Evolutionary conservation across 1,139 yeast genomes (phyloP), one percentile per base, ranked within the genome.

Genomic region (Nakaseomyces uthaithaninus): DNA sequence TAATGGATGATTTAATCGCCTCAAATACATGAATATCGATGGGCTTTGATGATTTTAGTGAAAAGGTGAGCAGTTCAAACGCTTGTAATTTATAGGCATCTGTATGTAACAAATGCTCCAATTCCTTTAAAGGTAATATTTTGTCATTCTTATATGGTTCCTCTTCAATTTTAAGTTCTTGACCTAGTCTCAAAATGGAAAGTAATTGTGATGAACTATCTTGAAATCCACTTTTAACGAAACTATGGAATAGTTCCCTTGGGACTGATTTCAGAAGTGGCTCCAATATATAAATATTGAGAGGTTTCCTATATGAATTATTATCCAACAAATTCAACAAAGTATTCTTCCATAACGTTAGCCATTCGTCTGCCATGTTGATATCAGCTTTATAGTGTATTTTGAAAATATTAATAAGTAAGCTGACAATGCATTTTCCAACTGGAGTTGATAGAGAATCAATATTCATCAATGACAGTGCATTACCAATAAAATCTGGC

Each of bases 401-500:
- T 8, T 50, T 46, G 41, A 63, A 66, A 6, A 64, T 46, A 40
- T 66, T 66, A 22, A 64, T 57, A 41, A 67, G 65, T 2, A 82
- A 50, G 0, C 76, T 59, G 12, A 68, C 66, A 1, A 85, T 50
- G 12, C 83, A 70, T 54, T 79, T 82, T 20, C 85, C 80, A 12
- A 80, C 71, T 1, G 81, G 72, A 48, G 77, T 81, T 0, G 93
- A 81, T 41, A 84, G 57, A 0, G 84, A 72, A 49, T 74, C 77
- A 1, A 78, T 68, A 48, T 68, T 62, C 64, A 83, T 74, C 8
- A 69, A 59, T 0, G 63, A 48, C 8, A 83, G 56, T 7, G 84
- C 68, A 5, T 64, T 62, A 1, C 52, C 49, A 6, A 75, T 52
- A 43, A 80, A 75, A 1, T 54, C 43, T 0, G 82, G 76, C 26